Percentiles rank a stretch among this genome's conserved stretches.
phyloP scores from a whole-genome alignment of 345 rosid genomes.

The Salix dunnii region DNA sequence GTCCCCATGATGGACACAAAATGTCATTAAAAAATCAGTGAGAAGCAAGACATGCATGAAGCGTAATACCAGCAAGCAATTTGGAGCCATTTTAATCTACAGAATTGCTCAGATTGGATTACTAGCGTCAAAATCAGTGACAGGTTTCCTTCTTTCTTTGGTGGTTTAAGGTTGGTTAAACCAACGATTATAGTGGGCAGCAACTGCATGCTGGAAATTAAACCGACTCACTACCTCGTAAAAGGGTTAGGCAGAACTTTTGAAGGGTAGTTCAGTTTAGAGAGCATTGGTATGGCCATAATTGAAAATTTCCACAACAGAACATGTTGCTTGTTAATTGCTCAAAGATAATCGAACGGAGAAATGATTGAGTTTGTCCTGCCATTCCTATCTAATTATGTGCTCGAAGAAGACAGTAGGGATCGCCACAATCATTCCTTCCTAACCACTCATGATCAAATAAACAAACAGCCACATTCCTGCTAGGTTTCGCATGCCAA shows the following conservation, averaged over 20 bases:
- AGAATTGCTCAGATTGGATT: neutral
- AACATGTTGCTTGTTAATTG: neutral
- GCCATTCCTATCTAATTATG: neutral
- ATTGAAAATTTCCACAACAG: neutral
- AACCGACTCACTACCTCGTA: neutral
- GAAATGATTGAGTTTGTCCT: neutral
- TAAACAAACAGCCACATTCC: neutral
- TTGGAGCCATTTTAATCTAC: neutral
- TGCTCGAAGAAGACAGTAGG: neutral
- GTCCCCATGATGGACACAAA: neutral
- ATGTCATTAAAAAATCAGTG: neutral
- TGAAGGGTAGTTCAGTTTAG: slow-evolving; percentile 9
- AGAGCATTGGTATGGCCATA: slow-evolving; percentile 9
- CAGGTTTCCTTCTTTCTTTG: neutral
- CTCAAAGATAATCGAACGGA: neutral
- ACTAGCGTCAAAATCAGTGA: neutral
- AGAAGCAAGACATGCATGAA: neutral
- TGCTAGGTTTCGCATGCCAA: neutral
- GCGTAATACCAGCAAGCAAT: neutral
- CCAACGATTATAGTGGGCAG: slow-evolving; percentile 3
- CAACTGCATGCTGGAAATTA: slow-evolving; percentile 15
- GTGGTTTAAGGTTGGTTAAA: neutral
- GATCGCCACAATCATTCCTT: neutral
- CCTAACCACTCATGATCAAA: neutral
- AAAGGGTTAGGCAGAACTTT: neutral